Conservation (phyloP, 2,329 filamentous ascomycete species). For the Penicillium sp. region DNA sequence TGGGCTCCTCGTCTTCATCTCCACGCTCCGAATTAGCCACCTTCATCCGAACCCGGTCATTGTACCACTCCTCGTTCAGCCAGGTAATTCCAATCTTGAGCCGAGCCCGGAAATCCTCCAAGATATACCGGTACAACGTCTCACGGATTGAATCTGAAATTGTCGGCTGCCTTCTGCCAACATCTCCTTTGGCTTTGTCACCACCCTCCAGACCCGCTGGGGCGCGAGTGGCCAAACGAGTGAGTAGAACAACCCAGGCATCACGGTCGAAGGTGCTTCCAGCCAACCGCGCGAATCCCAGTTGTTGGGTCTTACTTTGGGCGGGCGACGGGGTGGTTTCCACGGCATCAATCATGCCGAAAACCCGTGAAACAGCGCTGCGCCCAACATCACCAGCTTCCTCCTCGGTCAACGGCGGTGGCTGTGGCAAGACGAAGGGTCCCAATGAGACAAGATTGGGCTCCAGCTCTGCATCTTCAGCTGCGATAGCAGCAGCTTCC, state of each 20-base stretch:
- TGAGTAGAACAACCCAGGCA: constrained; percentile 86
- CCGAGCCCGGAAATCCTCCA: constrained; percentile 87
- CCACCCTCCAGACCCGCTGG: constrained; percentile 66
- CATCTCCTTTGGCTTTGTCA: constrained; percentile 31
- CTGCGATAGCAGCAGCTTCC: constrained; percentile 69
- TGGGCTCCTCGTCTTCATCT: constrained; percentile 46
- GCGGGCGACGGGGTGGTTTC: constrained; percentile 64
- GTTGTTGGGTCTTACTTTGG: constrained; percentile 53
- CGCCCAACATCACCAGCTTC: constrained; percentile 74
- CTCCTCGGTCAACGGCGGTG: constrained; percentile 70
- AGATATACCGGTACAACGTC: constrained; percentile 77
- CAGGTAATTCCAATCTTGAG: constrained; percentile 90
- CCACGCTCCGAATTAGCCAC: constrained; percentile 45
- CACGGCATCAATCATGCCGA: constrained; percentile 72
- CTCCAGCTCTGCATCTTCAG: constrained; percentile 73
- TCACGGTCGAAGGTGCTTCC: constrained; percentile 83
- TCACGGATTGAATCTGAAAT: constrained; percentile 72
- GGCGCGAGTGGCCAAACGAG: constrained; percentile 79
- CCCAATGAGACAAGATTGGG: constrained; percentile 62
- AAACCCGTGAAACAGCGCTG: constrained; percentile 73
- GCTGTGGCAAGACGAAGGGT: constrained; percentile 76
- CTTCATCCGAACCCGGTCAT: constrained; percentile 66
- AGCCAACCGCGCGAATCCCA: constrained; percentile 79
- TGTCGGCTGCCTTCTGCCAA: constrained; percentile 32
- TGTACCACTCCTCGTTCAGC: constrained; percentile 98